These are phyloP conservation scores for Trichodelitschia bisporula DNA, from an alignment of 495 filamentous ascomycete species.

Conservation along the genomic window DNA sequence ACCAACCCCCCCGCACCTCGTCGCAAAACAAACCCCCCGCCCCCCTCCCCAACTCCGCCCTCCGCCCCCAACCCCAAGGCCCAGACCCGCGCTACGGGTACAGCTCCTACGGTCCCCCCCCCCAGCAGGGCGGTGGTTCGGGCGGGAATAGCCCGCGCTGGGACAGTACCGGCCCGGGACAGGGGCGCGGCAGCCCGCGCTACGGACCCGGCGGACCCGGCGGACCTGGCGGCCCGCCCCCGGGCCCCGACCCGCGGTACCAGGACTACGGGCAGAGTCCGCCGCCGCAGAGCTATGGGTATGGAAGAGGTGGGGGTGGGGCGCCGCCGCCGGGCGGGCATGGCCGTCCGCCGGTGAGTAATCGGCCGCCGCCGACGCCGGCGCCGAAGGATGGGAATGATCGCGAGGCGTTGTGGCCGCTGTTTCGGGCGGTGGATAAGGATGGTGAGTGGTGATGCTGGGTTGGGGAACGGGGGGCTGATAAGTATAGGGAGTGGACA, in stretches of 20 bases:
- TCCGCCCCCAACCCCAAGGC: constrained; percentile 5
- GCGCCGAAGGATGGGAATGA: constrained; percentile 39
- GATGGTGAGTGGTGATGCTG: constrained; percentile 24
- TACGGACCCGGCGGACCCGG: constrained; percentile 8
- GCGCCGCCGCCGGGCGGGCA: constrained; percentile 21
- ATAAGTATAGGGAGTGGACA: constrained; percentile 39
- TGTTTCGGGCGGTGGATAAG: constrained; percentile 84
- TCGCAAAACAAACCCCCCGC: constrained; percentile 1
- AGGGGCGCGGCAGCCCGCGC: constrained; percentile 9
- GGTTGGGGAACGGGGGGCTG: not conserved
- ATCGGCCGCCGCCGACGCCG: constrained; percentile 39
- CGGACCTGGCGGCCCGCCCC: constrained; percentile 7
- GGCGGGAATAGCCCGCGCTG: no score
- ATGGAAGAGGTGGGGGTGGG: constrained; percentile 16
- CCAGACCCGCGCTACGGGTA: not conserved
- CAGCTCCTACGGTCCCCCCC: not conserved
- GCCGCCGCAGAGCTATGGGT: constrained; percentile 33
- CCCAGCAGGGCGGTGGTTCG: no score
- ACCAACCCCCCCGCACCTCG: not conserved
- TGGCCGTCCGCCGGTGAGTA: constrained; percentile 26
- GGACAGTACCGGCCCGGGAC: constrained; percentile 4
- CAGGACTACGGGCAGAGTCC: constrained; percentile 22
- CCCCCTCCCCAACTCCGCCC: constrained; percentile 5
- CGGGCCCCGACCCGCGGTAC: constrained; percentile 11
- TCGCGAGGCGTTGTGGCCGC: constrained; percentile 39